phyloP scores from a whole-genome alignment of 176 grass and related monocot species.

The Oryza glumipatula region DNA sequence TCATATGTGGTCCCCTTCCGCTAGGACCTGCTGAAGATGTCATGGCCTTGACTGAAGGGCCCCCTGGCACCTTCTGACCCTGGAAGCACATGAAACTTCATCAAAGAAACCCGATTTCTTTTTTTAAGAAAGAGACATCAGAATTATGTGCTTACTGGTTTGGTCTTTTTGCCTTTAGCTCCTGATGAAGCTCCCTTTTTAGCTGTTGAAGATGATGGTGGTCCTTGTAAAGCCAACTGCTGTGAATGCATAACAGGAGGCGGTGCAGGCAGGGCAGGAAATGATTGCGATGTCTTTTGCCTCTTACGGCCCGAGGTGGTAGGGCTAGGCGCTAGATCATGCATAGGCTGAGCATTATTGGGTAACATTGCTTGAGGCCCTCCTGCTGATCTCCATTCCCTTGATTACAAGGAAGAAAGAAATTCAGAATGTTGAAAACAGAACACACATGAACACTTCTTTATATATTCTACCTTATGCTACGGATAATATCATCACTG shows the following conservation, averaged over 20 bases:
- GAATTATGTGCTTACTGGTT: conserved; percentile 60
- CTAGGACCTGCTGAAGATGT: conserved; percentile 76
- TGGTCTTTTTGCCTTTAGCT: conserved; percentile 80
- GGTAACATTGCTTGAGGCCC: conserved; percentile 57
- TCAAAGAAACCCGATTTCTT: conserved; percentile 7
- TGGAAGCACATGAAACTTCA: conserved; percentile 44
- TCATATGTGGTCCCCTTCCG: conserved; percentile 67
- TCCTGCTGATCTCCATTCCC: conserved; percentile 64
- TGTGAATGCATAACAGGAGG: conserved; percentile 69
- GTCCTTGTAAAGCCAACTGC: conserved; percentile 52
- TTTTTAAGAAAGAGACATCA: conserved; percentile 7
- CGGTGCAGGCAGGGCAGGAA: conserved; percentile 58
- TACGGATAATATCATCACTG: conserved; percentile 81
- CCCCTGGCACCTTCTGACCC: conserved; percentile 73
- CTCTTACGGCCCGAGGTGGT: conserved; percentile 86
- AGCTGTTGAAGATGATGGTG: conserved; percentile 70
- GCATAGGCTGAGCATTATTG: conserved; percentile 64
- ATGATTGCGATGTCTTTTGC: conserved; percentile 81
- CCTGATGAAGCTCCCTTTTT: conserved; percentile 68
- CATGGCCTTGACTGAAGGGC: conserved; percentile 63
- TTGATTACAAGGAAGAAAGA: conserved; percentile 39
- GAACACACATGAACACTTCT: conserved; percentile 20
- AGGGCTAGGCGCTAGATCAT: conserved; percentile 74
- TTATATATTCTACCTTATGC: conserved; percentile 76
- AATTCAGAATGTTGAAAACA: conserved; percentile 42